Conservation (phyloP, 2,329 filamentous ascomycete genomes). For the Shiraia sp. region DNA sequence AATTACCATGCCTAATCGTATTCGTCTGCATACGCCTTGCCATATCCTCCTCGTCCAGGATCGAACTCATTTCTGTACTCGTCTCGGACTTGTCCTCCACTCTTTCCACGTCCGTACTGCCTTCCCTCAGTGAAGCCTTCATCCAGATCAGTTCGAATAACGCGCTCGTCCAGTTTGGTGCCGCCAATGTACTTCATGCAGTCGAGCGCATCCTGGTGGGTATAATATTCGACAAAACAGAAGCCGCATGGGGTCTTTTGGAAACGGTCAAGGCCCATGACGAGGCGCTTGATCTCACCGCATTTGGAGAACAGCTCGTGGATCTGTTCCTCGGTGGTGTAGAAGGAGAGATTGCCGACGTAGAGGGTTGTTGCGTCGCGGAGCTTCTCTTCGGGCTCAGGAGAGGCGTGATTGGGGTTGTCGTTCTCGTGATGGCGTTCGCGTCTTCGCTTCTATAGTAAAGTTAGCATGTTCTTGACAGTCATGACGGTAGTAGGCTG, state of each 20-base stretch:
- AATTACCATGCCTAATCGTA: conserved; percentile 21
- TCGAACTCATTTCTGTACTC: conserved; percentile 98
- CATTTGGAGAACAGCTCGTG: conserved; percentile 94
- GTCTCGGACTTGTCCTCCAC: conserved; percentile 93
- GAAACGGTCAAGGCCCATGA: conserved; percentile 97
- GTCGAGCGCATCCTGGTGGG: conserved; percentile 92
- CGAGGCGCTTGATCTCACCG: conserved; percentile 95
- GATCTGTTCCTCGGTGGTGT: conserved; percentile 98
- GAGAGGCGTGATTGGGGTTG: conserved; percentile 48
- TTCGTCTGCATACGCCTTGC: conserved; percentile 61
- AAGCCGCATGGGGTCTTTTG: conserved; percentile 98
- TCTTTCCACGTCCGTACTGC: conserved; percentile 94
- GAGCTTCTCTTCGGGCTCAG: conserved; percentile 75
- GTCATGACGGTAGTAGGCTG: not conserved
- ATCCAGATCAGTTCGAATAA: conserved; percentile 93
- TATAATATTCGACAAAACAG: conserved; percentile 99
- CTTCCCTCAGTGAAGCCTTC: conserved; percentile 94
- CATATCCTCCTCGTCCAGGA: conserved; percentile 87
- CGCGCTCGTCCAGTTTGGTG: conserved; percentile 95
- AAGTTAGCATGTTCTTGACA: conserved; percentile 9
- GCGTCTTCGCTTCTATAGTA: conserved; percentile 69
- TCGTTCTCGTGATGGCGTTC: conserved; percentile 63
- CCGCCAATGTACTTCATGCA: conserved; percentile 99
- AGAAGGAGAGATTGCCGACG: conserved; percentile 97
- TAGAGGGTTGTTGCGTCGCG: conserved; percentile 92